A percentile compares a stretch with the other conserved stretches of the same genome.
These are phyloP conservation scores for Trichosporon inkin DNA, from an alignment of 1,284 basidiomycete genomes.

Conservation along the genomic window DNA sequence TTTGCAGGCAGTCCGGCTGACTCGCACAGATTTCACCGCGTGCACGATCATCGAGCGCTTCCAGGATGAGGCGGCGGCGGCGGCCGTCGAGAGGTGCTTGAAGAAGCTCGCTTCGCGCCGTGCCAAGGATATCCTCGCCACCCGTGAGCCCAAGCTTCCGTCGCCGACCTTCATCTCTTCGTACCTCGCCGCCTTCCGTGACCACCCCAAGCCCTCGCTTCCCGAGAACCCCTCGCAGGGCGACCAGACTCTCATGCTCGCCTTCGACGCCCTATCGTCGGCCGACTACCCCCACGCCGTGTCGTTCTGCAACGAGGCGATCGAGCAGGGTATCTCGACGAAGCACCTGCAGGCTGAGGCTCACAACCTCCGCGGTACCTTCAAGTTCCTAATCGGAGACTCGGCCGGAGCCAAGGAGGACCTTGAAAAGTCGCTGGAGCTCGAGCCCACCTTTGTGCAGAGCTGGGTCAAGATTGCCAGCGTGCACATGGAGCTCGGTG, in stretches of 20 bases:
- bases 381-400: constrained; percentile 91
- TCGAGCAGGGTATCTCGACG: constrained; percentile 82
- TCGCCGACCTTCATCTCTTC: constrained; percentile 90
- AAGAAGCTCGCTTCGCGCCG: constrained; percentile 74
- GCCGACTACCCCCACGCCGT: constrained; percentile 83
- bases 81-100: constrained; percentile 84
- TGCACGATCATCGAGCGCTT: constrained; percentile 92
- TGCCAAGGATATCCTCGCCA: constrained; percentile 63
- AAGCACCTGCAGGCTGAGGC: constrained; percentile 77
- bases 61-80: constrained; percentile 72
- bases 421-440: constrained; percentile 69
- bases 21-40: constrained; percentile 78
- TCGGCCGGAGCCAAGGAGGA: constrained; percentile 80
- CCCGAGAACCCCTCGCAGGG: constrained; percentile 73
- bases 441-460: constrained; percentile 76
- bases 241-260: constrained; percentile 76
- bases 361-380: constrained; percentile 89
- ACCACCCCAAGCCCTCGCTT: constrained; percentile 65
- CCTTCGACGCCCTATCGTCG: constrained; percentile 77
- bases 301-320: constrained; percentile 74
- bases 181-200: constrained; percentile 95
- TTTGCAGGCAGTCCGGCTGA: neutral
- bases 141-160: constrained; percentile 77
- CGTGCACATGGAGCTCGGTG: constrained; percentile 91
- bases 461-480: constrained; percentile 95